These are phyloP conservation scores for Vigna nakashimae DNA, from an alignment of 306 rosid genomes.

Conservation along the genomic window DNA sequence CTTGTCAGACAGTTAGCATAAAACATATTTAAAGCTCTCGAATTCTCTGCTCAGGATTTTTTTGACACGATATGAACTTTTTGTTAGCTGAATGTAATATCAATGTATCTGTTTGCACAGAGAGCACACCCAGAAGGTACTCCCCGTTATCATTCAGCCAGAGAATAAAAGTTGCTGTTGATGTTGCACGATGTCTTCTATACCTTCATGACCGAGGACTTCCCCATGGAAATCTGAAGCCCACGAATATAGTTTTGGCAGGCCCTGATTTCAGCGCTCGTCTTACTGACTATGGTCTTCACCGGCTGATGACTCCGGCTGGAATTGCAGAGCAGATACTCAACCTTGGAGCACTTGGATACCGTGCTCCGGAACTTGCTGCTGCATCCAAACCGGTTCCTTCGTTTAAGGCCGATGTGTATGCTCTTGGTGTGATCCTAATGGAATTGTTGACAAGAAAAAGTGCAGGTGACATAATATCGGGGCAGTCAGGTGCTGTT, in stretches of 20 bases:
- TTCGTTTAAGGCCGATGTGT: slow-evolving; percentile 91
- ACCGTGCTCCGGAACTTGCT: slow-evolving; percentile 91
- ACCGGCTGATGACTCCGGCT: slow-evolving; percentile 88
- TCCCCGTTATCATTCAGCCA: slow-evolving; percentile 83
- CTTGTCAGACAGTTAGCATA: slow-evolving; percentile 9
- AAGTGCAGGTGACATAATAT: slow-evolving; percentile 97
- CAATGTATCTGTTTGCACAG: slow-evolving; percentile 60
- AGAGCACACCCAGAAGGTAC: slow-evolving; percentile 89
- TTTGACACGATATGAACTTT: slow-evolving; percentile 37
- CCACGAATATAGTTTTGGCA: slow-evolving; percentile 74
- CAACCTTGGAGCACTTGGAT: slow-evolving; percentile 95
- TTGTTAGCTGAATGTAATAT: slow-evolving; percentile 40
- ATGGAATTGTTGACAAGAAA: slow-evolving; percentile 92
- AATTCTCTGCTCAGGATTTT: slow-evolving; percentile 33
- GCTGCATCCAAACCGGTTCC: slow-evolving; percentile 74
- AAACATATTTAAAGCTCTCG: slow-evolving; percentile 24
- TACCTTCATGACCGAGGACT: slow-evolving; percentile 93
- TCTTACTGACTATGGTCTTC: slow-evolving; percentile 86
- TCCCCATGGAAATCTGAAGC: slow-evolving; percentile 95
- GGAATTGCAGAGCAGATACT: slow-evolving; percentile 93
- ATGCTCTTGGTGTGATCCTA: slow-evolving; percentile 91
- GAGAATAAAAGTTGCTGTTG: slow-evolving; percentile 83
- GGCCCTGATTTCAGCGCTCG: slow-evolving; percentile 71
- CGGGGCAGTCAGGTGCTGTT: slow-evolving; percentile 93
- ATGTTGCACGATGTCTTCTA: slow-evolving; percentile 75